Percentiles rank a stretch among this genome's conserved stretches.
Evolutionary conservation across 2,329 filamentous ascomycete species (phyloP).

Genomic region (Colletotrichum godetiae): DNA sequence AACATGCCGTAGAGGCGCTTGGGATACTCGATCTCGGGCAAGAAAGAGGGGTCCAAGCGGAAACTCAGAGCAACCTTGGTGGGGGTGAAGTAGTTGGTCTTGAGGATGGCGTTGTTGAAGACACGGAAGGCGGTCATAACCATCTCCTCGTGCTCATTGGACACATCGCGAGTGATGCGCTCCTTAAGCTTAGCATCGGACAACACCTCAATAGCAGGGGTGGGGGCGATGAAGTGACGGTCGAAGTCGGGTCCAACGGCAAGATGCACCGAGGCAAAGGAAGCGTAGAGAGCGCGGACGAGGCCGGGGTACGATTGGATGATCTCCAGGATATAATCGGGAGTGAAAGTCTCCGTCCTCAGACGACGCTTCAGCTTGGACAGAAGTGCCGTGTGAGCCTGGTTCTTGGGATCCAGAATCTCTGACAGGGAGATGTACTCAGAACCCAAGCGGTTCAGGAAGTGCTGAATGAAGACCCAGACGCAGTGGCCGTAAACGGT

Average conservation of each 20-base stretch:
- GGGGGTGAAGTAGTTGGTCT: conserved; percentile 97
- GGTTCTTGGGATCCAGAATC: conserved; percentile 81
- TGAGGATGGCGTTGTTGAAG: conserved; percentile 93
- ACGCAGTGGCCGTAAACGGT: conserved; percentile 97
- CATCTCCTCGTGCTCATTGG: conserved; percentile 96
- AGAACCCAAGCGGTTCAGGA: conserved; percentile 92
- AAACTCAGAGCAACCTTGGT: conserved; percentile 99
- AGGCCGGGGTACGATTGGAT: conserved; percentile 91
- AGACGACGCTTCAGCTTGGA: conserved; percentile 92
- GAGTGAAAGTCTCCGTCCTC: conserved; percentile 95
- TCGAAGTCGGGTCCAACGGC: conserved; percentile 63
- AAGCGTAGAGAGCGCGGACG: conserved; percentile 87
- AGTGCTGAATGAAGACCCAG: conserved; percentile 98
- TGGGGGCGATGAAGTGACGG: conserved; percentile 63
- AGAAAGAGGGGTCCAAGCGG: conserved; percentile 88
- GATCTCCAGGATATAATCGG: conserved; percentile 98
- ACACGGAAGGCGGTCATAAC: conserved; percentile 97
- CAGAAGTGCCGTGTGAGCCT: conserved; percentile 35
- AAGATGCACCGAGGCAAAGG: conserved; percentile 90
- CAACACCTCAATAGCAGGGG: conserved; percentile 74
- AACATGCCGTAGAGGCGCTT: conserved; percentile 98
- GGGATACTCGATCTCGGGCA: conserved; percentile 92
- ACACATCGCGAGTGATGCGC: conserved; percentile 81
- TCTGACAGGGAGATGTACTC: conserved; percentile 91
- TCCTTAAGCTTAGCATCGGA: conserved; percentile 80